Base-by-base conservation (phyloP, 371 early-diverging fungal species). In the Blakeslea trispora region DNA sequence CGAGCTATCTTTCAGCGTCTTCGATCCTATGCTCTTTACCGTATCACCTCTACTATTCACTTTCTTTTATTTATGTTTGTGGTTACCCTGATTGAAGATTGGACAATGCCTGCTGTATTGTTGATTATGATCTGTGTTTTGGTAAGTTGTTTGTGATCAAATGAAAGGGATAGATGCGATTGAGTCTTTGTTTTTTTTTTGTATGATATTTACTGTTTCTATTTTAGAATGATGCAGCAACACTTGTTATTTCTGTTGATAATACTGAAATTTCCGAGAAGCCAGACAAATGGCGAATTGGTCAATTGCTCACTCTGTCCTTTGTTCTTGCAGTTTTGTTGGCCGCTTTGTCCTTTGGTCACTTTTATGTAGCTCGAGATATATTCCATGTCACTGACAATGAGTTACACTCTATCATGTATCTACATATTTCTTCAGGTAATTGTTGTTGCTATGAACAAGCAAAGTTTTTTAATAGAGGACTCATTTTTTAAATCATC, bases 1-100 rank as follows among this genome's bases (percentile, higher is more conserved):
- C 86, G 95, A 53, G 87, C 90, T 28, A 95, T 95, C 57, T 95
- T 95, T 71, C 95, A 95, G 63, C 87, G 95, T 47, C 86, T 94
- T 81, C 83, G 91, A 19, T 91, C 91, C 2, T 93, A 94, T 67
- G 91, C 94, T 18, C 77, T 95, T 48, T 95, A 94, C 71, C 87
- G 95, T 60, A 94, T 95, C 69, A 81, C 94, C 10, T 92, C 94
- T 4, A 95, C 94, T 2, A 85, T 95, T 59, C 95, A 95, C 77
- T 92, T 95, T 60, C 62, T 94, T 72, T 65, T 92, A 46, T 95
- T 95, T 79, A 92, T 95, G 82, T 94, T 94, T 74, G 83, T 92
- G 57, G 79, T 93, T 23, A 86, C 92, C 14, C 66, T 92, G 17
- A 87, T 80, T 5, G 89, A 82, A 69, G 81, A 89, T 55, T 93